Percentiles rank a stretch among this genome's conserved stretches.
Conservation (phyloP, 176 grass and related monocot species). For the Rhynchospora tenuis region DNA sequence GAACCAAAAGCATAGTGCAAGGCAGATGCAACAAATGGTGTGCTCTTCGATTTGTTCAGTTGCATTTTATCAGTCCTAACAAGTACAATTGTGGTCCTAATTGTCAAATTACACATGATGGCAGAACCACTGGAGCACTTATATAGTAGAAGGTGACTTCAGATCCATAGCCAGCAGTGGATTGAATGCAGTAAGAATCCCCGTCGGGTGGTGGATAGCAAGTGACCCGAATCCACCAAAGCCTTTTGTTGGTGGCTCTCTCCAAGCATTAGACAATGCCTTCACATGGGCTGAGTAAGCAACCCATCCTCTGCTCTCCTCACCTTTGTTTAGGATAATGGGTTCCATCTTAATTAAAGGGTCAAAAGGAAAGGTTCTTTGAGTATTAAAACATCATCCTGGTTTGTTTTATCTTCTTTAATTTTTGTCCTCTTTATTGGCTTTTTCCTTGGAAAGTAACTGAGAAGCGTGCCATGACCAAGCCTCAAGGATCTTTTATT, state of each 20-base stretch:
- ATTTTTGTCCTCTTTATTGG: background rate
- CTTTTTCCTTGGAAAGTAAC: background rate
- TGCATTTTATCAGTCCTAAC: background rate
- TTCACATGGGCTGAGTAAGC: slow-evolving; percentile 56
- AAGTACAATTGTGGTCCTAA: background rate
- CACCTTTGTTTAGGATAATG: background rate
- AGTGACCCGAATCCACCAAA: slow-evolving; percentile 14
- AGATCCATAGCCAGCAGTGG: slow-evolving; percentile 32
- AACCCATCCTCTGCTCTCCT: background rate
- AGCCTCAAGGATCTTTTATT: background rate
- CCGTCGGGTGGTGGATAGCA: slow-evolving; percentile 60
- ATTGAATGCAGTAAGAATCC: slow-evolving; percentile 52
- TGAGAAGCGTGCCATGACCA: background rate
- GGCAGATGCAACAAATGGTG: background rate
- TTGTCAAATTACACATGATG: background rate
- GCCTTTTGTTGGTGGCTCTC: slow-evolving; percentile 40
- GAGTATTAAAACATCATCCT: background rate
- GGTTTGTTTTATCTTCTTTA: background rate
- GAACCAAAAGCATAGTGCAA: background rate
- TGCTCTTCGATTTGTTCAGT: background rate
- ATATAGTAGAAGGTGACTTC: slow-evolving; percentile 47
- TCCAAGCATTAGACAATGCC: slow-evolving; percentile 37
- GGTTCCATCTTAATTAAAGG: background rate
- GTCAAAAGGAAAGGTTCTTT: background rate
- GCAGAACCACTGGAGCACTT: slow-evolving; percentile 47